Evolutionary conservation across 176 grass and related monocot genomes (phyloP), one percentile per base, ranked within the genome.

Genomic region (Oryza brachyantha): DNA sequence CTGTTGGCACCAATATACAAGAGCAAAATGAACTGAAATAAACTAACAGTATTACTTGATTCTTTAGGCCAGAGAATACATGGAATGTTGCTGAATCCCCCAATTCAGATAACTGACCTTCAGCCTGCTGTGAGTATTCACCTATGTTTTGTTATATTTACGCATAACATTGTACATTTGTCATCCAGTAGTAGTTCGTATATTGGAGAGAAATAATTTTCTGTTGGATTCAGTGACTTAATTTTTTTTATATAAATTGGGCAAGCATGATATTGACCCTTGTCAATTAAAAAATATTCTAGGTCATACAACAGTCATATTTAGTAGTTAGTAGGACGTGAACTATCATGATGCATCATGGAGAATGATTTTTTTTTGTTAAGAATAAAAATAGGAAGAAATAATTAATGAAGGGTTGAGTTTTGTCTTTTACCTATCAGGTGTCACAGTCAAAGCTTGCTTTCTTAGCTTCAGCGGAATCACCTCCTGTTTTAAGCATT

Each of bases 401-500:
- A 70, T 27, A 10, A 32, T 70, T 69, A 14, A 58, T 81, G 1
- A 25, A 25, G 5, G 60, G 13, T 10, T 81, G 41, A 3, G 27
- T 1, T 17, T 38, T 54, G 14, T 0, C 76, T 8, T 75, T 57
- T 71, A 81, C 3, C n/a, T 82, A 28, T 70, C 48, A 98, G 96
- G 85, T 98, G 12, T 74, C 87, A 16, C 48, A 85, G 48, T 91
- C 96, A 37, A 94, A 94, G 70, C 70, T 90, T 24, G 82, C 88
- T 77, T 89, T 93, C 87, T 24, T 98, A 69, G 96, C 96, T 72
- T 89, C 88, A 55, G 96, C 96, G 73, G 96, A 94, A 91, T 87
- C 87, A 4, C 87, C 87, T 66, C 90, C 96, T 39, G 83, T 98
- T 67, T 74, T 94, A 57, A 92, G 70, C 19, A 28, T 75, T 74